Conservation (phyloP, 495 filamentous ascomycete genomes). For the Amphirosellinia nigrospora region DNA sequence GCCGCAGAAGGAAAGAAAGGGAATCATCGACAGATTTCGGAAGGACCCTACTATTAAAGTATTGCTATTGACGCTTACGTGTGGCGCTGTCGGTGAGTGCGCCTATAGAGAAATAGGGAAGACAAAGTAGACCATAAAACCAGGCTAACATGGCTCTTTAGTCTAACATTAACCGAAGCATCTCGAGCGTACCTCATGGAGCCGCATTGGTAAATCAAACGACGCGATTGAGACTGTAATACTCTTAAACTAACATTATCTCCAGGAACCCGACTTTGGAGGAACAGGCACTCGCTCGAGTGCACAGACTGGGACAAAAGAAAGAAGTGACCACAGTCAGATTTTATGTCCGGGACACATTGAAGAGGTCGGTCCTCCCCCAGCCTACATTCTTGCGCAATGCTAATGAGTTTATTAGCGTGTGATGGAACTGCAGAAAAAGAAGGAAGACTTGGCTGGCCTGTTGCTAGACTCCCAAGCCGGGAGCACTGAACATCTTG, state of each 20-base stretch:
- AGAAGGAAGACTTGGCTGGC: conserved; percentile 33
- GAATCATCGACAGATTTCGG: background rate
- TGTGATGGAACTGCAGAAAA: conserved; percentile 37
- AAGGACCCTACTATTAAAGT: background rate
- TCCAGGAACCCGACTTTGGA: conserved; percentile 4
- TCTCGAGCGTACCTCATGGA: conserved; percentile 11
- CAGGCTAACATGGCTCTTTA: background rate
- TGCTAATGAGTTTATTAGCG: conserved; percentile 19
- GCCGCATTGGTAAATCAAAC: conserved; percentile 8
- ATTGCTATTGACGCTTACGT: conserved; percentile 1
- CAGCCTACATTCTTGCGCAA: background rate
- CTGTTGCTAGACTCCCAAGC: conserved; percentile 23
- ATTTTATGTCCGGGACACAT: background rate
- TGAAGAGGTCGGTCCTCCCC: background rate
- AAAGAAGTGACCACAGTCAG: background rate
- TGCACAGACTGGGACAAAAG: background rate
- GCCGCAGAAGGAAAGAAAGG: background rate
- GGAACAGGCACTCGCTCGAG: conserved; percentile 3
- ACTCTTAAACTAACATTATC: no score
- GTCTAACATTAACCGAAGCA: background rate
- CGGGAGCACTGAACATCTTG: conserved; percentile 9
- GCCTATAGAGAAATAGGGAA: no score
- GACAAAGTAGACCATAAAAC: no score
- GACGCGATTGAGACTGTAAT: no score
- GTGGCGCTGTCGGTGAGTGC: conserved; percentile 8